These are phyloP conservation scores for Juncus inflexus DNA, from an alignment of 176 grass and related monocot species.

Conservation along the genomic window DNA sequence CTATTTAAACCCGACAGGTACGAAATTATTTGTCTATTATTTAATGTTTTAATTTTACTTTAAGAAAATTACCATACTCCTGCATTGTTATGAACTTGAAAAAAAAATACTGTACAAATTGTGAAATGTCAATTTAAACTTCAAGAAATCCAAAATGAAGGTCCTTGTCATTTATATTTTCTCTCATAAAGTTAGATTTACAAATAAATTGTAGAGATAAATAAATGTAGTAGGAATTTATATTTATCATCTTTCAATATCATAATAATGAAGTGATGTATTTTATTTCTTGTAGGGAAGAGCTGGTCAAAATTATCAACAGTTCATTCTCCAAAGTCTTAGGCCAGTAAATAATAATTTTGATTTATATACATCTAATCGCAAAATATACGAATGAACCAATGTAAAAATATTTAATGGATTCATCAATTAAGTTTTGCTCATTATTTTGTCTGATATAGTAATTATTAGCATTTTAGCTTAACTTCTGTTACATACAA, in stretches of 20 bases:
- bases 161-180: no score
- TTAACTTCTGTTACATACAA: neutral
- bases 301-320: conserved; percentile 54
- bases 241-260: no score
- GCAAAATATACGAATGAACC: neutral
- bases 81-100: neutral
- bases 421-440: neutral
- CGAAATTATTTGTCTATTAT: neutral
- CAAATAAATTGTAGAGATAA: no score
- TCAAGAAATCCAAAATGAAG: no score
- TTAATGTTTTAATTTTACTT: neutral
- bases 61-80: neutral
- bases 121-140: no score
- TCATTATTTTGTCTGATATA: neutral
- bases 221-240: no score
- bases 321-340: conserved; percentile 45
- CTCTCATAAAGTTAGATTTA: no score
- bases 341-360: conserved; percentile 46
- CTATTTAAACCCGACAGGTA: conserved; percentile 87
- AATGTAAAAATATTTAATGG: no score
- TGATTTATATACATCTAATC: neutral
- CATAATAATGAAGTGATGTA: neutral
- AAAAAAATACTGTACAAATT: neutral
- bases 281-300: conserved; percentile 57
- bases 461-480: neutral